A percentile compares a stretch with the other conserved stretches of the same genome.
phyloP scores from a whole-genome alignment of 352 stramenopile genomes.

The Phytophthora pini region DNA sequence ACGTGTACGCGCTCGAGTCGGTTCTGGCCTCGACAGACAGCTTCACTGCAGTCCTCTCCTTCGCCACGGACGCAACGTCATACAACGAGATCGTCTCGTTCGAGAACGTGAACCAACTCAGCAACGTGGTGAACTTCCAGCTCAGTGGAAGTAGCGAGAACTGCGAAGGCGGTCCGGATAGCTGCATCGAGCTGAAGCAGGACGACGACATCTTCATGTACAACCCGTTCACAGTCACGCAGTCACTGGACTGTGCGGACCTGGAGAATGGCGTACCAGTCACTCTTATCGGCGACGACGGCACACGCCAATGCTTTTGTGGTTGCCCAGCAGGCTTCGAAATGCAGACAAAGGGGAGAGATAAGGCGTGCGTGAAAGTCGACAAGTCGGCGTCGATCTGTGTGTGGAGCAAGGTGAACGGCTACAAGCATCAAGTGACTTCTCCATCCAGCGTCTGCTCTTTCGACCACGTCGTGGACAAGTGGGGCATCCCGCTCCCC shows the following conservation, averaged over 20 bases:
- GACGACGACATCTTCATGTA: slow-evolving; percentile 65
- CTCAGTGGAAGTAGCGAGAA: slow-evolving; percentile 14
- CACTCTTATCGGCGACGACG: slow-evolving; percentile 41
- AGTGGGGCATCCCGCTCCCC: slow-evolving; percentile 50
- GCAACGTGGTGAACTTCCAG: slow-evolving; percentile 52
- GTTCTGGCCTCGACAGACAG: slow-evolving; percentile 3
- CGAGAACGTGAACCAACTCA: slow-evolving; percentile 29
- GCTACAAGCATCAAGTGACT: slow-evolving; percentile 35
- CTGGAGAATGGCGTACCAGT: slow-evolving; percentile 55
- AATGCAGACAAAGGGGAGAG: slow-evolving; percentile 24
- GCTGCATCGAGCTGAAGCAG: slow-evolving; percentile 45
- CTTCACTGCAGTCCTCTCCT: slow-evolving; percentile 43
- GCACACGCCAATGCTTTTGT: slow-evolving; percentile 60
- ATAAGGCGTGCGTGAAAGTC: slow-evolving; percentile 36
- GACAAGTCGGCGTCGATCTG: slow-evolving; percentile 33
- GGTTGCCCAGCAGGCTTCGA: slow-evolving; percentile 53
- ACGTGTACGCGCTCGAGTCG: slow-evolving; percentile 30
- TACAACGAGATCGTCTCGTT: slow-evolving; percentile 44
- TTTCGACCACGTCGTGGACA: slow-evolving; percentile 44
- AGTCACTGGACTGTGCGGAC: slow-evolving; percentile 42
- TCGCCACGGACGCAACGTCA: slow-evolving; percentile 44
- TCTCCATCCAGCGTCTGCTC: slow-evolving; percentile 27
- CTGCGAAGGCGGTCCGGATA: slow-evolving; percentile 30
- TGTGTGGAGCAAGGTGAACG: slow-evolving; percentile 50
- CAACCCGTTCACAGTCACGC: slow-evolving; percentile 59